Evolutionary conservation across 2,329 filamentous ascomycete species (phyloP), one percentile per base, ranked within the genome.

Genomic region (Aspergillus sergii): DNA sequence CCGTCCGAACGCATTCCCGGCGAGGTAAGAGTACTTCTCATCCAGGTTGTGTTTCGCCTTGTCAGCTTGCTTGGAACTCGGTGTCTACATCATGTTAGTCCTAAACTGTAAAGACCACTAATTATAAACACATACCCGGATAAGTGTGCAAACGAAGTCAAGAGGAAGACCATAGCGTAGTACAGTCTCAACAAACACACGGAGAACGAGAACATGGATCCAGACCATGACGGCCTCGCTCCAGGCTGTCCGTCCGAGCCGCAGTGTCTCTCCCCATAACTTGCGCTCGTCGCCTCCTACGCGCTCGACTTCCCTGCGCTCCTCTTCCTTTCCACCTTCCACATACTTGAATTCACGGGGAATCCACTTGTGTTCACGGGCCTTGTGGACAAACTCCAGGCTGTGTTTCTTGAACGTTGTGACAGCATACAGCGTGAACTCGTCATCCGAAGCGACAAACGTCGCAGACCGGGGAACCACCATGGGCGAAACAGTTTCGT

Each of bases 131-230:
- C 87, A 70, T 85, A 96, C 94, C 89, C 92, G 90, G 66, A 98
- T 83, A 69, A 97, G 81, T 19, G 89, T 92, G 70, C 90, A 91
- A 56, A 96, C 89, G 78, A 94, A 99, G 71, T 96, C 91, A 67
- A 97, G 81, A 55, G 95, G 95, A 71, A 99, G 79, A 32, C 95
- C 95, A 75, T 99, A 99, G 68, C 95, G 88, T 74, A 99, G 83
- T n/a, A 99, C 95, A 6, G 94, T 97, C 84, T 99, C 95, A 23
- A 99, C 95, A 79, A 98, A 99, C 23, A 98, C 94, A 59, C 95
- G 85, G 72, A 99, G 81, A 8, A 94, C 91, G 73, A 98, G 84
- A 32, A 97, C 91, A 75, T 99, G 95, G 57, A 96, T 86, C 93
- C 94, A 97, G 59, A 94, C 90, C 92, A 97, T 97, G 68, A 97